Conservation (phyloP, 345 rosid species). For the Salix exigua region DNA sequence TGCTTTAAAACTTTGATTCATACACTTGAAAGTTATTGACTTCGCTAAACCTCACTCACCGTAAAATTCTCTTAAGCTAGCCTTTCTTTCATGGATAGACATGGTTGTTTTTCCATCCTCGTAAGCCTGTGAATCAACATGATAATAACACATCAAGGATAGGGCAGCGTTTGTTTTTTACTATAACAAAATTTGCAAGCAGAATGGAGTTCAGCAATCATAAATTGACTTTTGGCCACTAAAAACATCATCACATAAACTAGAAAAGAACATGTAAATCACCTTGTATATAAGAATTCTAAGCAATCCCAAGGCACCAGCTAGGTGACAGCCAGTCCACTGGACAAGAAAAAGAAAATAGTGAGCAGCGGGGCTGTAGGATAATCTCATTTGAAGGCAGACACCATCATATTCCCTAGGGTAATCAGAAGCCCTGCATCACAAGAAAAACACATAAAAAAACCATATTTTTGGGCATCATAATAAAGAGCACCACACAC, state of each 20-base stretch:
- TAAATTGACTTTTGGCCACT: background rate
- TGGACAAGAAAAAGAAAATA: conserved; percentile 86
- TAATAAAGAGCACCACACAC: background rate
- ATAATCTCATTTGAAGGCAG: conserved; percentile 90
- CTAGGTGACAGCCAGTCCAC: conserved; percentile 91
- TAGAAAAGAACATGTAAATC: background rate
- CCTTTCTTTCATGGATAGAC: conserved; percentile 79
- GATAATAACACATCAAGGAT: conserved; percentile 4
- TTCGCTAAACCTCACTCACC: conserved; percentile 39
- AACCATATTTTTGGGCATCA: background rate
- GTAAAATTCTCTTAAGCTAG: conserved; percentile 79
- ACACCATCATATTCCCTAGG: conserved; percentile 83
- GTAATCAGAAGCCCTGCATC: conserved; percentile 81
- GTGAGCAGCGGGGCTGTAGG: conserved; percentile 87
- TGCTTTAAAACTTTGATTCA: background rate
- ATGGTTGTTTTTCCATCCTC: conserved; percentile 90
- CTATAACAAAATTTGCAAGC: background rate
- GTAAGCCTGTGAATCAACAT: conserved; percentile 51
- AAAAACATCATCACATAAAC: background rate
- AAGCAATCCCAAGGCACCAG: conserved; percentile 85
- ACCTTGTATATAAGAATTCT: conserved; percentile 88
- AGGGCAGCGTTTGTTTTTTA: background rate
- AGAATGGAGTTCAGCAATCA: background rate
- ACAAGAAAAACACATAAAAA: background rate
- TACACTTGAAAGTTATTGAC: background rate